Evolutionary conservation across 108 stramenopile species (phyloP).

Genomic region (Fragilariopsis cylindrus): DNA sequence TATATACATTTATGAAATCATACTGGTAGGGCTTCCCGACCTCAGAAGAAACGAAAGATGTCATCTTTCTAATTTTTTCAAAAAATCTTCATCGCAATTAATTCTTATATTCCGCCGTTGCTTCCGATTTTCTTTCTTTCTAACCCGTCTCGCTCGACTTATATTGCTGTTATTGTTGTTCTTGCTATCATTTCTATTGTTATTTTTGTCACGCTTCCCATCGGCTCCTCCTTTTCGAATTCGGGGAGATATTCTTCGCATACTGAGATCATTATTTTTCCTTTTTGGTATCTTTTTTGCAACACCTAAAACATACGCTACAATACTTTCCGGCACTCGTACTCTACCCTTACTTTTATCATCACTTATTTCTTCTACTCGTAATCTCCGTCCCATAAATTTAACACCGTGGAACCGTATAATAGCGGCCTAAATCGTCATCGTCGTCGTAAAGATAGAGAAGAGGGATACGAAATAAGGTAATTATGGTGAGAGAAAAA

Average conservation of each 20-base stretch:
- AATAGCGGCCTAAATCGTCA: slow-evolving; percentile 54
- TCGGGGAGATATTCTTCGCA: slow-evolving; percentile 5
- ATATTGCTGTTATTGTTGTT: not conserved
- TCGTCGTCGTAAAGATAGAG: not conserved
- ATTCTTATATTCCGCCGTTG: not conserved
- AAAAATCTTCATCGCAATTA: too few species aligned
- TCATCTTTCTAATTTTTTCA: too few species aligned
- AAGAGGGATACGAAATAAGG: not conserved
- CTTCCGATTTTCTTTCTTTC: not conserved
- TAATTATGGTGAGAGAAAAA: not conserved
- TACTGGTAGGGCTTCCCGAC: too few species aligned
- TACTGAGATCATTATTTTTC: not conserved
- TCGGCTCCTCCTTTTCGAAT: not conserved
- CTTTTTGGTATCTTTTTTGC: slow-evolving; percentile 26
- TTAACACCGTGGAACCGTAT: slow-evolving; percentile 61
- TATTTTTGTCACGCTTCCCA: not conserved
- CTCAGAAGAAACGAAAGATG: too few species aligned
- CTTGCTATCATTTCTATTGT: not conserved
- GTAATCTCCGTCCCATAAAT: slow-evolving; percentile 55
- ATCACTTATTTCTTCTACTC: slow-evolving; percentile 75
- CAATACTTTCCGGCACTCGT: slow-evolving; percentile 72
- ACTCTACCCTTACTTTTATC: slow-evolving; percentile 68
- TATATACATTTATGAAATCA: too few species aligned
- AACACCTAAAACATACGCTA: slow-evolving; percentile 61
- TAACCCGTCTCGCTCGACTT: too few species aligned